Evolutionary conservation across 1,284 basidiomycete species (phyloP).

Genomic region (Psilocybe mexicana): DNA sequence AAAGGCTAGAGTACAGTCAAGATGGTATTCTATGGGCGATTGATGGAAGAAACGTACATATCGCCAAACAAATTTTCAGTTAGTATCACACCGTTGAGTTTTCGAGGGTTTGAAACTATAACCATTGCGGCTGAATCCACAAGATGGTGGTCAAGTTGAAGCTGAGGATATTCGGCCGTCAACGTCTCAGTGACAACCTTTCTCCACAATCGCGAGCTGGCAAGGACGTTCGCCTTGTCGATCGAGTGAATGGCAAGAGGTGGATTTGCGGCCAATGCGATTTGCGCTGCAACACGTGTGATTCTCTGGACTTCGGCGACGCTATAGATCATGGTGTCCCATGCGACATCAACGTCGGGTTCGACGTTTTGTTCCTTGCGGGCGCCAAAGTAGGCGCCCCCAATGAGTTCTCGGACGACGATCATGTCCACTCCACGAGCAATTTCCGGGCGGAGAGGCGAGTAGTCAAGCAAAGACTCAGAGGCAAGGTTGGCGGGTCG

Average conservation of each 20-base stretch:
- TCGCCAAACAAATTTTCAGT: slow-evolving; percentile 98
- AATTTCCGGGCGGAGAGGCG: slow-evolving; percentile 90
- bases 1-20: slow-evolving; percentile 59
- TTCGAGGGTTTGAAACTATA: slow-evolving; percentile 89
- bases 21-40: neutral
- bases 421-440: slow-evolving; percentile 91
- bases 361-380: slow-evolving; percentile 84
- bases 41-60: slow-evolving; percentile 62
- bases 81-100: slow-evolving; percentile 93
- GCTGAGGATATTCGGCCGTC: slow-evolving; percentile 82
- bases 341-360: slow-evolving; percentile 68
- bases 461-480: slow-evolving; percentile 84
- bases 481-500: slow-evolving; percentile 95
- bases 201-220: slow-evolving; percentile 93
- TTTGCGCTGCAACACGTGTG: slow-evolving; percentile 92
- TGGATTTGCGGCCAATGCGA: slow-evolving; percentile 83
- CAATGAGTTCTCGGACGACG: slow-evolving; percentile 93
- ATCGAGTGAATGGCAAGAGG: slow-evolving; percentile 91
- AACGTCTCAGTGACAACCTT: slow-evolving; percentile 87
- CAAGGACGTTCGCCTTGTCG: slow-evolving; percentile 99
- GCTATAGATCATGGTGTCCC: slow-evolving; percentile 93
- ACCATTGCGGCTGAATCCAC: slow-evolving; percentile 98
- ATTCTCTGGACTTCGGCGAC: slow-evolving; percentile 92
- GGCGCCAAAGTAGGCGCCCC: slow-evolving; percentile 91
- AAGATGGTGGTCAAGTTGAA: slow-evolving; percentile 86